phyloP scores from a whole-genome alignment of 2,329 filamentous ascomycete species.

The Zymoseptoria brevis region DNA sequence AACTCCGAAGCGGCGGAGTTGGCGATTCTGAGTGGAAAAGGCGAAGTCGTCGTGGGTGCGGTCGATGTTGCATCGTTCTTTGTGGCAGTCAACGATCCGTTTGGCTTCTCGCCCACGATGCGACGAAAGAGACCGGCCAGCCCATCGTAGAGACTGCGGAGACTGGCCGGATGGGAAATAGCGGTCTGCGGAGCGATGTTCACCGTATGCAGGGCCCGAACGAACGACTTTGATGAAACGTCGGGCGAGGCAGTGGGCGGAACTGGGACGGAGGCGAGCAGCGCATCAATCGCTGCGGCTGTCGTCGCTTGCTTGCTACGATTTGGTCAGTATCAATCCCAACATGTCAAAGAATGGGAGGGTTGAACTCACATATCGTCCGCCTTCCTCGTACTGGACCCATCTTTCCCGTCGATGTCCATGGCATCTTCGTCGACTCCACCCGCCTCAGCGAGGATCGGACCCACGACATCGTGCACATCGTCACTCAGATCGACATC shows the following conservation, averaged over 20 bases:
- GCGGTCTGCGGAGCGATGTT: not conserved
- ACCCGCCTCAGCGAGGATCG: conserved; percentile 46
- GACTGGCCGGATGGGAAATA: not conserved
- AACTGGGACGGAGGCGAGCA: conserved; percentile 18
- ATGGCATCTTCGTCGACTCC: conserved; percentile 54
- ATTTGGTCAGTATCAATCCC: conserved; percentile 1
- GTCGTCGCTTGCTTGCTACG: conserved; percentile 20
- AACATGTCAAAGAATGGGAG: not conserved
- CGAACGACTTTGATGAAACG: not conserved
- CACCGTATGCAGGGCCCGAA: not conserved
- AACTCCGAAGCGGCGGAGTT: conserved; percentile 5
- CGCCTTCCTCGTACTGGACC: conserved; percentile 9
- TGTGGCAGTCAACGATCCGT: not conserved
- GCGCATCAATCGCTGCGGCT: conserved; percentile 24
- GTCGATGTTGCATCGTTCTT: conserved; percentile 6
- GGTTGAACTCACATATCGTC: conserved; percentile 22
- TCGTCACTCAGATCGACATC: conserved; percentile 65
- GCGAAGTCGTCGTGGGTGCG: not conserved
- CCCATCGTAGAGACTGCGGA: conserved; percentile 21
- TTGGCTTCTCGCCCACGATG: not conserved
- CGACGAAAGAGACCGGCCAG: conserved; percentile 10
- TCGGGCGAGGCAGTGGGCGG: not conserved
- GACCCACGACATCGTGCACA: conserved; percentile 55
- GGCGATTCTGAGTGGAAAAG: not conserved
- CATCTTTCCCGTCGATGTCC: conserved; percentile 53